Percentiles rank a stretch among this genome's conserved stretches.
These are phyloP conservation scores for Linum lewisii DNA, from an alignment of 345 rosid species.

Conservation along the genomic window DNA sequence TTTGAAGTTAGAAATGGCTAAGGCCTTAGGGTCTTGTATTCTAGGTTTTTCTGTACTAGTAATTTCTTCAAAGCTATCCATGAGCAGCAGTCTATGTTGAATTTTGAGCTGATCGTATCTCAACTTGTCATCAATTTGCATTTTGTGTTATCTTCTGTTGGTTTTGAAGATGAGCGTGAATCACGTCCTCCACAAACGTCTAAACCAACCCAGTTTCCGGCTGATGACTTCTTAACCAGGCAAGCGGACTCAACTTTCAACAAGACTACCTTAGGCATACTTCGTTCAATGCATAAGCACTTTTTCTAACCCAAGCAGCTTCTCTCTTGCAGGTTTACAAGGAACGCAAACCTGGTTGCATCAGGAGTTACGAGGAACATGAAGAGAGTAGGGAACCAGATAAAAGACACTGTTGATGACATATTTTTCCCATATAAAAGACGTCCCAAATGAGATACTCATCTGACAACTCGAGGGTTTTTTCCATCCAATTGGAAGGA, in stretches of 20 bases:
- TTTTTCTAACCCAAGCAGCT: neutral
- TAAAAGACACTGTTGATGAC: conserved; percentile 49
- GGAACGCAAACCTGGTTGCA: conserved; percentile 53
- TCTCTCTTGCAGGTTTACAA: conserved; percentile 33
- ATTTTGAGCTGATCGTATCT: neutral
- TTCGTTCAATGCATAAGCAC: neutral
- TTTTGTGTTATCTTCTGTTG: neutral
- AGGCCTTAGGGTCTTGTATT: too few relatives aligned
- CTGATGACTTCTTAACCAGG: conserved; percentile 49
- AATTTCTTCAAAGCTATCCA: neutral
- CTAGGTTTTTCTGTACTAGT: too few relatives aligned
- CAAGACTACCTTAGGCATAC: neutral
- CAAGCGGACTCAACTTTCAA: conserved; percentile 13
- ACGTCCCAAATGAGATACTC: conserved; percentile 35
- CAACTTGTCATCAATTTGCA: too few relatives aligned
- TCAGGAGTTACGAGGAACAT: conserved; percentile 49
- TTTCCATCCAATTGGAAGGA: neutral
- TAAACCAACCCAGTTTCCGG: conserved; percentile 30
- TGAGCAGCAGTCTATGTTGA: neutral
- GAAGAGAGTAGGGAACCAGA: conserved; percentile 39
- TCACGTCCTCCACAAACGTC: conserved; percentile 32
- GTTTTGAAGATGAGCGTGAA: conserved; percentile 27
- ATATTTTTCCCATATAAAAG: conserved; percentile 40
- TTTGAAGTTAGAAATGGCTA: too few relatives aligned
- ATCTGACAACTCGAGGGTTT: neutral